Conservation (phyloP, 495 filamentous ascomycete genomes). For the Annulohypoxylon maeteangense region DNA sequence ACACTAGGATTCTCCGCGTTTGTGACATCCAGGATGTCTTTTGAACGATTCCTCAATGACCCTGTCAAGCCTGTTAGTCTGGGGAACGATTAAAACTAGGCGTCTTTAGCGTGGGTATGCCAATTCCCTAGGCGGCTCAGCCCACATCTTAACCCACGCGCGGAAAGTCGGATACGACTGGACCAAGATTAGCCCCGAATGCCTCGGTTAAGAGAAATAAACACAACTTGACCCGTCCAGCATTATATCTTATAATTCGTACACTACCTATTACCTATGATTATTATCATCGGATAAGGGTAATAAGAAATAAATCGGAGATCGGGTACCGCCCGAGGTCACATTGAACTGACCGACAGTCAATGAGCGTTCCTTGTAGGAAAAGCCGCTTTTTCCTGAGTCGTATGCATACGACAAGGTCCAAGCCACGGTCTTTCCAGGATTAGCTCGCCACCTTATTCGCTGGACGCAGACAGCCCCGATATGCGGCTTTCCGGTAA, state of each 20-base stretch:
- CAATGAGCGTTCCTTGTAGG: neutral
- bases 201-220: slow-evolving; percentile 26
- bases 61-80: slow-evolving; percentile 1
- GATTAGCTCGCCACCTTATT: slow-evolving; percentile 8
- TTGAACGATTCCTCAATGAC: slow-evolving; percentile 1
- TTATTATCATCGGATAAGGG: neutral
- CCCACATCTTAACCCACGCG: slow-evolving; percentile 3
- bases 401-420: neutral
- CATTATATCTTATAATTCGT: slow-evolving; percentile 10
- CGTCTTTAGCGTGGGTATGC: neutral
- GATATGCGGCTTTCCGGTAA: neutral
- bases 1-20: slow-evolving; percentile 14
- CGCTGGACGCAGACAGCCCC: slow-evolving; percentile 16
- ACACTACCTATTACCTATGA: too few relatives aligned
- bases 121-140: neutral
- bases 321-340: neutral
- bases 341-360: slow-evolving; percentile 10
- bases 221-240: neutral
- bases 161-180: neutral
- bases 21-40: neutral
- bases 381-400: slow-evolving; percentile 1
- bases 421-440: neutral
- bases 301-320: neutral
- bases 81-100: neutral
- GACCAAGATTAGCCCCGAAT: neutral